Evolutionary conservation across 2,329 filamentous ascomycete genomes (phyloP).

Genomic region (Stemphylium lycopersici): DNA sequence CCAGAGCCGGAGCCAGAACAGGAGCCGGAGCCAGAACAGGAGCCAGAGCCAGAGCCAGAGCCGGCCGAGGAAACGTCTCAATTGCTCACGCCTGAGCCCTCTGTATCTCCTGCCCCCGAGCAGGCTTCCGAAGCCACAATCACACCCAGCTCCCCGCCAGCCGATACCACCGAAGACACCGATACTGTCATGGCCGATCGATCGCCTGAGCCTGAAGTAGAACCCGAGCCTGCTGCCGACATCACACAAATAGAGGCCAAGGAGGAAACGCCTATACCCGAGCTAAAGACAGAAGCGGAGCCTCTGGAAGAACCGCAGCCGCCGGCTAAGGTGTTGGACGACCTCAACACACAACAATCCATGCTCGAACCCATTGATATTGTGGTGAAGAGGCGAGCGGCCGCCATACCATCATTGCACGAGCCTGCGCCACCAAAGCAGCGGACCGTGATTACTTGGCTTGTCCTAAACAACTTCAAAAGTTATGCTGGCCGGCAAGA

Average conservation of each 20-base stretch:
- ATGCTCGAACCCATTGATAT: slow-evolving; percentile 91
- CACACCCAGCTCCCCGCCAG: slow-evolving; percentile 56
- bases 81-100: slow-evolving; percentile 57
- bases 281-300: slow-evolving; percentile 31
- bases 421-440: slow-evolving; percentile 80
- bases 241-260: slow-evolving; percentile 75
- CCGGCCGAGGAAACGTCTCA: slow-evolving; percentile 50
- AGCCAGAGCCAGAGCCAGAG: slow-evolving; percentile 30
- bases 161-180: slow-evolving; percentile 58
- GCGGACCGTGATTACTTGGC: slow-evolving; percentile 89
- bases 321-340: slow-evolving; percentile 59
- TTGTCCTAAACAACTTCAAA: slow-evolving; percentile 97
- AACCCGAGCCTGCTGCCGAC: slow-evolving; percentile 62
- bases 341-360: slow-evolving; percentile 77
- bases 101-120: slow-evolving; percentile 64
- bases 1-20: too few species aligned
- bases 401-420: slow-evolving; percentile 64
- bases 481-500: slow-evolving; percentile 95
- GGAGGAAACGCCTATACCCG: slow-evolving; percentile 48
- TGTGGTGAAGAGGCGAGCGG: slow-evolving; percentile 80
- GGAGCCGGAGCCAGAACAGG: too few species aligned
- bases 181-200: slow-evolving; percentile 66
- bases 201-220: slow-evolving; percentile 32
- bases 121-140: slow-evolving; percentile 46
- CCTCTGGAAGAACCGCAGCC: slow-evolving; percentile 49